Conservation (phyloP, 1,284 basidiomycete genomes). For the Sporisorium scitamineum region DNA sequence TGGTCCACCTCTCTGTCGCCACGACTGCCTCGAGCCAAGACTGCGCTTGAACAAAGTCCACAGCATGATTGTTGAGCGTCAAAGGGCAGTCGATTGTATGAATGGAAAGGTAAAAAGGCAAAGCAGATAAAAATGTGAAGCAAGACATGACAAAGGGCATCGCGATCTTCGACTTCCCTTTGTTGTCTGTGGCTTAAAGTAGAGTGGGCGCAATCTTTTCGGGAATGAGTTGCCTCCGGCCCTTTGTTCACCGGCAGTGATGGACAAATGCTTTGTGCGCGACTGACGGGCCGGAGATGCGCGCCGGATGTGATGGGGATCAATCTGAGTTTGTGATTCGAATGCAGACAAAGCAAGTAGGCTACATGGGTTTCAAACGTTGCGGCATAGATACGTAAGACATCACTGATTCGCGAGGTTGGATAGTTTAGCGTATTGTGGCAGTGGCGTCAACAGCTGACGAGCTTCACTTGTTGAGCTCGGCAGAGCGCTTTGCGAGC, state of each 20-base stretch:
- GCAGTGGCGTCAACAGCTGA: not conserved
- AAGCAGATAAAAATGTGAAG: too few relatives aligned
- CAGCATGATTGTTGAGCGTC: too few relatives aligned
- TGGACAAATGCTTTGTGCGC: not conserved
- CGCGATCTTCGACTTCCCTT: too few relatives aligned
- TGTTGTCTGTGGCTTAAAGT: too few relatives aligned
- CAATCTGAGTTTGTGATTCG: not conserved
- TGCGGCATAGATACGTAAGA: not conserved
- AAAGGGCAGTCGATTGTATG: too few relatives aligned
- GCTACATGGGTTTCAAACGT: constrained; percentile 12
- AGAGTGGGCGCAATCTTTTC: too few relatives aligned
- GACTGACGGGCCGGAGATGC: not conserved
- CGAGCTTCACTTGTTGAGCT: constrained; percentile 50
- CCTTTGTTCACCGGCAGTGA: constrained; percentile 14
- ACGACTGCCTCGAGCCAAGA: too few relatives aligned
- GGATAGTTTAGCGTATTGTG: not conserved
- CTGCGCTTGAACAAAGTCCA: too few relatives aligned
- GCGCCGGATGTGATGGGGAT: not conserved
- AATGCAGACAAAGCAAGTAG: constrained; percentile 16
- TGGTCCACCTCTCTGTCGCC: too few relatives aligned
- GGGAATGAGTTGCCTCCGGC: not conserved
- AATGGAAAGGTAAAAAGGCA: too few relatives aligned
- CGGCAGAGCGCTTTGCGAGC: constrained; percentile 55
- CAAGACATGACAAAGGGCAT: too few relatives aligned
- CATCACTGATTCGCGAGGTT: not conserved